Base-by-base conservation (phyloP, 768 basidiomycete genomes). In the Suillus weaverae region DNA sequence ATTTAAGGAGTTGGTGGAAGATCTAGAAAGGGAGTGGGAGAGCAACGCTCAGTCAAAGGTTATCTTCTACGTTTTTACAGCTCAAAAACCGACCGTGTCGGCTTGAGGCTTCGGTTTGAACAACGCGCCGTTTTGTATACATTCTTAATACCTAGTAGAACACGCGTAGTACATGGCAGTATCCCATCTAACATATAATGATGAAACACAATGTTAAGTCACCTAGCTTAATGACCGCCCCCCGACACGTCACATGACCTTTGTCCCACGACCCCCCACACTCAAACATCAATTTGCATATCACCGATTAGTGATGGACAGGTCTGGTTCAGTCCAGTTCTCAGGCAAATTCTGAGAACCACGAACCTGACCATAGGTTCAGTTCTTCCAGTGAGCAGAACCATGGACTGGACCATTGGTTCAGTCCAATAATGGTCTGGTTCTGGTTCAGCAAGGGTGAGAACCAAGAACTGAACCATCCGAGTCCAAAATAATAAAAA, bases 11-110 rank as follows among this genome's bases (percentile, higher is more conserved):
- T 39, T 59, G 38, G 10, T 59, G 16, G 56, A 59, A 30, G 26
- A 59, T 39, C 18, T 59, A 13, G 56, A 59, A 59, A 39, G 26
- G 38, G 56, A 39, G 9, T 59, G 56, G 56, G 38, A 59, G 55
- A 57, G 16, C 22, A 26, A 59, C 3, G 26, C 10, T 30, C 26
- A 20, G 38, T 39, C 56, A 11, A 59, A 30, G 38, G 22, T n/a
- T 20, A 20, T 59, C 18, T 59, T 59, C 26, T 39, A 39, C 18
- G 9, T 26, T 1, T 59, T 59, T 39, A 26, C 26, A 5, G 56
- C 56, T 30, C 56, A 59, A 38, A 59, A 59, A 39, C 38, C 56
- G 16, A 26, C 26, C 22, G 26, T 5, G 16, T 39, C 22, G 9
- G 14, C 9, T 26, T 39, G 16, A 54, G 18, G 30, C 30, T 18